Base-by-base conservation (phyloP, 176 grass and related monocot species). In the Oryza brachyantha region DNA sequence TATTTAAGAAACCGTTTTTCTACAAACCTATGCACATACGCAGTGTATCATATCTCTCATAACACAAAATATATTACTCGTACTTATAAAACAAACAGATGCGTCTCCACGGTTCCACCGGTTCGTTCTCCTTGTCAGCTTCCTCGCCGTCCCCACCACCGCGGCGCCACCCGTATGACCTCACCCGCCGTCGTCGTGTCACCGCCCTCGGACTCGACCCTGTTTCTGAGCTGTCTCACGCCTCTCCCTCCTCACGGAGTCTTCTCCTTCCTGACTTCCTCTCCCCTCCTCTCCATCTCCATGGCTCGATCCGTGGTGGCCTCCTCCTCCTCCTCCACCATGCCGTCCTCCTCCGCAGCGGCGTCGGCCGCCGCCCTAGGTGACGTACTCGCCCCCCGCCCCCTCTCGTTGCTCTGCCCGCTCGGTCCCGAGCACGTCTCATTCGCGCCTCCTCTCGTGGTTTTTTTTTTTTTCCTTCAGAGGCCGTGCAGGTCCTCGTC, bases 401-500 rank as follows among this genome's bases (percentile, higher is more conserved):
- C 54, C n/a, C 11, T 37, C 24, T 66, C 52, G 1, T 10, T 8
- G 52, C n/a, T 31, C n/a, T 29, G 34, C 8, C 50, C 70, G 24
- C 32, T 64, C 12, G 40, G 46, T 70, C 25, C 21, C 34, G 40
- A 7, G 3, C 31, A 58, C 31, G 12, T 66, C 75, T 90, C 58
- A 62, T 70, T 31, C 50, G 26, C 22, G 26, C 22, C 64, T 61
- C 68, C 5, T 29, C 13, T 29, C 62, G 37, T 31, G 57, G 4
- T 52, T 61, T 62, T n/a, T n/a, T n/a, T n/a, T n/a, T n/a, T n/a
- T n/a, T n/a, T n/a, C n/a, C n/a, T n/a, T 8, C 87, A 98, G 95
- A 98, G 85, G 91, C 95, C 67, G 95, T 98, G 64, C 91, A 94
- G 83, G 87, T 98, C 54, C 90, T 98, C 77, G 92, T 98, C 67